These are phyloP conservation scores for Polytolypa hystricis DNA, from an alignment of 2,329 filamentous ascomycete genomes.

Conservation along the genomic window DNA sequence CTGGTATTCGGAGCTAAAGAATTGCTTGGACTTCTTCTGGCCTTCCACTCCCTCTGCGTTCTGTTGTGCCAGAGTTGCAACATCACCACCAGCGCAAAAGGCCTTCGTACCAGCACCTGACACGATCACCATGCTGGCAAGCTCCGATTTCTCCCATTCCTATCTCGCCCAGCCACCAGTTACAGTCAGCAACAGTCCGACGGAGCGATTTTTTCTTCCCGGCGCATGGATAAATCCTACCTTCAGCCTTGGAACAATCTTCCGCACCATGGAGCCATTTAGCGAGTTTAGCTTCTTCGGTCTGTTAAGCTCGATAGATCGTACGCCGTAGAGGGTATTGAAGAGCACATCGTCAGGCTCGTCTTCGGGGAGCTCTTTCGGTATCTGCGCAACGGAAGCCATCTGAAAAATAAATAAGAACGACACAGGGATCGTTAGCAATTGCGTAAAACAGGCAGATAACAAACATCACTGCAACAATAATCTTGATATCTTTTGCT, in stretches of 20 bases:
- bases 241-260: constrained; percentile 77
- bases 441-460: no score
- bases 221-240: constrained; percentile 22
- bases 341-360: constrained; percentile 88
- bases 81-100: constrained; percentile 90
- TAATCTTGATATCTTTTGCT: constrained; percentile 9
- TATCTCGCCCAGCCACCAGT: constrained; percentile 18
- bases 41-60: constrained; percentile 58
- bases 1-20: constrained; percentile 92
- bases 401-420: constrained; percentile 35
- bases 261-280: constrained; percentile 86
- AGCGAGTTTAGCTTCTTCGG: constrained; percentile 86
- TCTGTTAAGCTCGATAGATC: constrained; percentile 87
- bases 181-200: constrained; percentile 1
- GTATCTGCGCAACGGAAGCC: constrained; percentile 26
- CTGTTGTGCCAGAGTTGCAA: constrained; percentile 61
- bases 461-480: background rate
- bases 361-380: constrained; percentile 54
- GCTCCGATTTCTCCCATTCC: constrained; percentile 90
- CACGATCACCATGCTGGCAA: constrained; percentile 86
- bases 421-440: constrained; percentile 1
- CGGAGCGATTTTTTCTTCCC: constrained; percentile 5
- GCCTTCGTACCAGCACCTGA: constrained; percentile 78
- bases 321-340: constrained; percentile 75
- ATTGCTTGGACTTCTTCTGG: constrained; percentile 64